Evolutionary conservation across 768 basidiomycete species (phyloP), one percentile per base, ranked within the genome.

Genomic region (Lepiota brunneoincarnata): DNA sequence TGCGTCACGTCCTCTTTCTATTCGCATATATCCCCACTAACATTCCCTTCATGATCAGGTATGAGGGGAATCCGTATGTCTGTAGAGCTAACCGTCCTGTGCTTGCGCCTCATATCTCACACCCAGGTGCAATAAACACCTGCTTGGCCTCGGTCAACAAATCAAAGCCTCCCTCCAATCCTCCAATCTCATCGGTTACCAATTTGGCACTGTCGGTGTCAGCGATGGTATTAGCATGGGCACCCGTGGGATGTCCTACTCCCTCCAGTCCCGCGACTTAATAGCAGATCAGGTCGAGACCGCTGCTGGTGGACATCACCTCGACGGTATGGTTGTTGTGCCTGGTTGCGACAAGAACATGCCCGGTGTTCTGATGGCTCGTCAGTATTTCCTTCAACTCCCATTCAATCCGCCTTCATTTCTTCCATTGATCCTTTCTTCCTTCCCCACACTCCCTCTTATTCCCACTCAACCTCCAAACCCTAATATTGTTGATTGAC

Each of bases 341-440:
- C 97, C 97, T 18, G 97, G 95, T 37, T 98, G 93, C 67, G 96
- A 99, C 77, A 99, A 99, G 75, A 99, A 99, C 74, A 98, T 99
- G 96, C 97, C 97, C n/a, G 97, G 97, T 57, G 95, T 97, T 35
- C 77, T 98, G 62, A 99, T 99, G 82, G 97, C 93, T 44, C 83
- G 91, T 93, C 63, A 73, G 90, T 83, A 23, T 49, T 46, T 18
- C 47, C 6, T 49, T 35, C 18, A 49, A 63, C 34, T 31, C 42
- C 18, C 18, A 24, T 48, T 45, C 37, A 31, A 24, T 41, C 26
- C 35, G 1, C 37, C 39, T 18, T 31, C 31, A 31, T 31, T 31
- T 31, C 31, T 31, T 41, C 20, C 24, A 37, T 42, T 49, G 36
- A 48, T 41, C 50, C 54, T 44, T 24, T 48, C 36, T 37, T 40